Conservation (phyloP, 2,329 filamentous ascomycete species). For the Ascochyta lentis region DNA sequence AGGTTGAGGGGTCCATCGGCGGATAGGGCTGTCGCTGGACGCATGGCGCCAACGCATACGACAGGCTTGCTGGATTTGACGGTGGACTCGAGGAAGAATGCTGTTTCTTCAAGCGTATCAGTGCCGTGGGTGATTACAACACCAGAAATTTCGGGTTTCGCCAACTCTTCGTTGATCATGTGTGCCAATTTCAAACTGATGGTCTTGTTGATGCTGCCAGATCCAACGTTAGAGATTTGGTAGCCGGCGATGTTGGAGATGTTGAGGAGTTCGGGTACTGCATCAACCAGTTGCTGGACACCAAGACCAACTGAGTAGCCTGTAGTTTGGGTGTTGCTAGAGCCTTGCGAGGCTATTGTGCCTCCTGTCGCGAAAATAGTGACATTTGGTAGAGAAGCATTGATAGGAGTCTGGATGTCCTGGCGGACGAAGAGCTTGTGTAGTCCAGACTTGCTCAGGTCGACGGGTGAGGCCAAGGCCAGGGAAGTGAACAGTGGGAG, state of each 20-base stretch:
- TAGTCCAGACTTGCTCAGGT: conserved; percentile 19
- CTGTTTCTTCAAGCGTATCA: conserved; percentile 69
- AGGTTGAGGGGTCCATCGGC: conserved; percentile 70
- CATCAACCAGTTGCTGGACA: conserved; percentile 60
- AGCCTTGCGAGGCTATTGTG: conserved; percentile 63
- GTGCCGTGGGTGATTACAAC: conserved; percentile 70
- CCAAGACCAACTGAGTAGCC: conserved; percentile 62
- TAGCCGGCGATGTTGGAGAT: conserved; percentile 63
- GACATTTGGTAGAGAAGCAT: conserved; percentile 61
- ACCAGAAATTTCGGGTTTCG: conserved; percentile 51
- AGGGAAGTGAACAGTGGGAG: conserved; percentile 29
- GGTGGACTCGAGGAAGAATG: conserved; percentile 68
- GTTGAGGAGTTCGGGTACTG: conserved; percentile 62
- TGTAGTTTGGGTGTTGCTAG: conserved; percentile 59
- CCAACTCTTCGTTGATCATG: conserved; percentile 58
- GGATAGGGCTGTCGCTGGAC: conserved; percentile 66
- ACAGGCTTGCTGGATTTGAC: conserved; percentile 65
- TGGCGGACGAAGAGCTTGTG: conserved; percentile 38
- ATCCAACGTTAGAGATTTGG: conserved; percentile 48
- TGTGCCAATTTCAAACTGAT: conserved; percentile 58
- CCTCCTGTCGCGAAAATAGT: conserved; percentile 66
- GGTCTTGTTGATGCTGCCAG: conserved; percentile 53
- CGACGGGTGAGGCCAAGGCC: conserved; percentile 31
- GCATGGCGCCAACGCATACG: conserved; percentile 67
- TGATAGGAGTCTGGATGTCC: conserved; percentile 45